phyloP scores from a whole-genome alignment of 129 eudicot genomes.

The Chrysanthemum seticuspe region DNA sequence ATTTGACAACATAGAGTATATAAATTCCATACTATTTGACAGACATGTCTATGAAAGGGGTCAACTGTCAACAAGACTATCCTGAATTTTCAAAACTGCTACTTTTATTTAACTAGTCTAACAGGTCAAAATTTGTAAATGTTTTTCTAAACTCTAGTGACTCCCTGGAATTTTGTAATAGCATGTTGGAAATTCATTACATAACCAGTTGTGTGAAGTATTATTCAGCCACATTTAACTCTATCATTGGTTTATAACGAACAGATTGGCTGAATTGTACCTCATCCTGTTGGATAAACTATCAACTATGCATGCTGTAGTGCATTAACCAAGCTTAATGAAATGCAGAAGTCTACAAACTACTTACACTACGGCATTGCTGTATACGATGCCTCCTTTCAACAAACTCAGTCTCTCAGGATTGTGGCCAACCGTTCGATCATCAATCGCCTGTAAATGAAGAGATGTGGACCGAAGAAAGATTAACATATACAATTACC shows the following conservation, averaged over 20 bases:
- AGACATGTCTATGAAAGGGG: no score
- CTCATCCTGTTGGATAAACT: no score
- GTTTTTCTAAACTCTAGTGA: slow-evolving; percentile 10
- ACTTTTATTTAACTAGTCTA: neutral
- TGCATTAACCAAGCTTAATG: slow-evolving; percentile 7
- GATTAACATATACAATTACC: neutral
- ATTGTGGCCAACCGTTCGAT: slow-evolving; percentile 86
- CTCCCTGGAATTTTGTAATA: neutral
- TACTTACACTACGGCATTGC: slow-evolving; percentile 89
- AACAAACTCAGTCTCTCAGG: slow-evolving; percentile 84
- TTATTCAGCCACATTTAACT: no score
- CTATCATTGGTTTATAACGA: no score
- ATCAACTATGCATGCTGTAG: neutral
- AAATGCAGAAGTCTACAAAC: slow-evolving; percentile 8
- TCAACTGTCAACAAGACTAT: neutral
- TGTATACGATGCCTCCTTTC: slow-evolving; percentile 86
- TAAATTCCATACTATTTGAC: slow-evolving; percentile 6
- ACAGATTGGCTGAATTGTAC: no score
- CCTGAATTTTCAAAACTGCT: neutral
- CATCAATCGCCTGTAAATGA: slow-evolving; percentile 73
- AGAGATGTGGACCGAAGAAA: slow-evolving; percentile 3
- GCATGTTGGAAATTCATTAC: neutral
- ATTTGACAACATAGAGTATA: slow-evolving; percentile 1
- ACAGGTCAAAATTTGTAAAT: neutral
- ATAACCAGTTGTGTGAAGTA: neutral